A percentile compares a stretch with the other conserved stretches of the same genome.
Evolutionary conservation across 768 basidiomycete genomes (phyloP).

Genomic region (Rhodotorula toruloides): DNA sequence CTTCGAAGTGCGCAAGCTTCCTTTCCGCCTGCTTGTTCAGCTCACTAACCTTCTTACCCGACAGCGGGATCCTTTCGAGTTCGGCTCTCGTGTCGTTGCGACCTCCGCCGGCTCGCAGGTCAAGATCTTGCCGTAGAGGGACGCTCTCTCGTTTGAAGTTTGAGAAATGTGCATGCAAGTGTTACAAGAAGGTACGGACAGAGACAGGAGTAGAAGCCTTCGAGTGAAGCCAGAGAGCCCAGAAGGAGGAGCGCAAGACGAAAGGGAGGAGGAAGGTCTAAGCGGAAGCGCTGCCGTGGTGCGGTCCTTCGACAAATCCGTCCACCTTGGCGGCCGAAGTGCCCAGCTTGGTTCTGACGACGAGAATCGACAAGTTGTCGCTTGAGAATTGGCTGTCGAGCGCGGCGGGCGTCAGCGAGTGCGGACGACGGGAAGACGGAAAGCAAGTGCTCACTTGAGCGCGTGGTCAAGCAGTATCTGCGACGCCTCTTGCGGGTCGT

Average conservation of each 20-base stretch:
- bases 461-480: constrained; percentile 73
- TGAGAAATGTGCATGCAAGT: too few relatives aligned
- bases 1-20: constrained; percentile 20
- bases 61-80: constrained; percentile 33
- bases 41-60: neutral
- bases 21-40: too few relatives aligned
- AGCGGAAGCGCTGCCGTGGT: too few relatives aligned
- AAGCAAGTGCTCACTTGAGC: constrained; percentile 45
- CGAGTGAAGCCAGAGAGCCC: too few relatives aligned
- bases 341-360: too few relatives aligned
- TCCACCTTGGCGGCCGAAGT: too few relatives aligned
- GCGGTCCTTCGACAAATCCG: too few relatives aligned
- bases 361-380: constrained; percentile 63
- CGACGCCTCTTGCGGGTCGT: constrained; percentile 78
- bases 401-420: neutral
- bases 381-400: constrained; percentile 59
- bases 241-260: too few relatives aligned
- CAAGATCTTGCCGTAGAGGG: constrained; percentile 9
- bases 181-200: too few relatives aligned
- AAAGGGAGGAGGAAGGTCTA: too few relatives aligned
- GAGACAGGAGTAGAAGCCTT: too few relatives aligned
- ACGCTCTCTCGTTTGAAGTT: too few relatives aligned
- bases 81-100: constrained; percentile 28
- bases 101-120: constrained; percentile 5
- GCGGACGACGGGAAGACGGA: neutral